A percentile compares a stretch with the other conserved stretches of the same genome.
Conservation (phyloP, 345 rosid species). For the Salix viminalis region DNA sequence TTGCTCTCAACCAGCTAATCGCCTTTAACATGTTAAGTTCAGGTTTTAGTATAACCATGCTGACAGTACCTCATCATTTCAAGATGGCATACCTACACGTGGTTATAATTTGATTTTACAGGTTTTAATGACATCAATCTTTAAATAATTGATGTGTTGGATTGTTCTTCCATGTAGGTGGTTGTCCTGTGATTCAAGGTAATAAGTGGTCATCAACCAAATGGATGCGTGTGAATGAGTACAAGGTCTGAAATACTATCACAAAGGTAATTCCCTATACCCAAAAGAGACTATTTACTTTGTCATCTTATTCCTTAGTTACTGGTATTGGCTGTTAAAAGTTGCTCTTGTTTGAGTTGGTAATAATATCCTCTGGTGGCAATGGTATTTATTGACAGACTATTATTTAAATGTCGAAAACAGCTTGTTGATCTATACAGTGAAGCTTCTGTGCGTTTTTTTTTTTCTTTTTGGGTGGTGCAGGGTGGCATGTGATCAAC, state of each 20-base stretch:
- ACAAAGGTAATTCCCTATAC: slow-evolving; percentile 27
- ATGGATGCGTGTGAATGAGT: slow-evolving; percentile 84
- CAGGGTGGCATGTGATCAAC: too few relatives aligned
- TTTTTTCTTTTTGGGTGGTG: too few relatives aligned
- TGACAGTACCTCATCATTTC: not conserved
- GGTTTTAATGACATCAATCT: not conserved
- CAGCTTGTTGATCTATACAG: too few relatives aligned
- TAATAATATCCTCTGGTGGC: not conserved
- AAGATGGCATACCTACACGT: not conserved
- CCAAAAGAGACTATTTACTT: not conserved
- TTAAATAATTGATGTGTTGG: slow-evolving; percentile 5
- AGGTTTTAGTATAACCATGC: not conserved
- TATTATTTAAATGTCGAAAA: too few relatives aligned
- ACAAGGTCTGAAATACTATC: slow-evolving; percentile 38
- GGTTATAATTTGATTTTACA: not conserved
- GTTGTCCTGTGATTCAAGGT: slow-evolving; percentile 87
- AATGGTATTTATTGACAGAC: too few relatives aligned
- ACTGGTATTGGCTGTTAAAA: not conserved
- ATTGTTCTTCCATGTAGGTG: slow-evolving; percentile 46
- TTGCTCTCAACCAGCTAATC: not conserved
- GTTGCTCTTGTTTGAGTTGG: not conserved
- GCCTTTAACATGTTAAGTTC: not conserved
- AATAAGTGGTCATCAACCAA: slow-evolving; percentile 98
- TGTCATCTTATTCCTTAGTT: not conserved
- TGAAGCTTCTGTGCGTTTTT: too few relatives aligned